A percentile compares a stretch with the other conserved stretches of the same genome.
Evolutionary conservation across 2,329 filamentous ascomycete genomes (phyloP).

Genomic region (Bipolaris bicolor): DNA sequence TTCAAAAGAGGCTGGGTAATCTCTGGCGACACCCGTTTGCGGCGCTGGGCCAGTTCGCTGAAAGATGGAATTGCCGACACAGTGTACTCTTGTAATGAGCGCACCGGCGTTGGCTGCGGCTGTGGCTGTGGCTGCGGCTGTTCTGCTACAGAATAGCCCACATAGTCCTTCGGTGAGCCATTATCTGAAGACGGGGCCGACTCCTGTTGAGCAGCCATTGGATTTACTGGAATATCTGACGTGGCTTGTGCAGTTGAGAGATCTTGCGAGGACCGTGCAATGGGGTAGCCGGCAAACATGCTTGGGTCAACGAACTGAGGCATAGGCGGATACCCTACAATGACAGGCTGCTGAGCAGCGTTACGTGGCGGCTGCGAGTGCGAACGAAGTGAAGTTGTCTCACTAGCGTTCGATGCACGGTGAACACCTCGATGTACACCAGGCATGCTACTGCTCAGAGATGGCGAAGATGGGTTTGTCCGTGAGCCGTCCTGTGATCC

Average conservation of each 20-base stretch:
- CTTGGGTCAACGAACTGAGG: slow-evolving; percentile 42
- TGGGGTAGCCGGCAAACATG: slow-evolving; percentile 41
- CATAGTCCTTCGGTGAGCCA: slow-evolving; percentile 57
- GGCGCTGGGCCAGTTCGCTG: slow-evolving; percentile 51
- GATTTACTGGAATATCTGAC: slow-evolving; percentile 32
- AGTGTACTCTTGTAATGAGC: slow-evolving; percentile 48
- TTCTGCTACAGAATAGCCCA: slow-evolving; percentile 57
- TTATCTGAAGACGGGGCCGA: slow-evolving; percentile 32
- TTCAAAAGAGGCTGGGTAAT: slow-evolving; percentile 48
- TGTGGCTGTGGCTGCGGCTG: slow-evolving; percentile 51
- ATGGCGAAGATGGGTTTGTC: slow-evolving; percentile 58
- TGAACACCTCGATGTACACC: slow-evolving; percentile 52
- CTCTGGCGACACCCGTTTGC: slow-evolving; percentile 53
- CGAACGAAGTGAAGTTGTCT: slow-evolving; percentile 52
- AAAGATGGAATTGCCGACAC: slow-evolving; percentile 46
- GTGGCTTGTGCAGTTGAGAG: slow-evolving; percentile 24
- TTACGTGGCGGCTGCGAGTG: slow-evolving; percentile 58
- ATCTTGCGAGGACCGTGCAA: slow-evolving; percentile 44
- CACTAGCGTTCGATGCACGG: slow-evolving; percentile 53
- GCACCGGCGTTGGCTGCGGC: slow-evolving; percentile 35
- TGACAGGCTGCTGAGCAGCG: slow-evolving; percentile 47
- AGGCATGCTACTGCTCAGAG: slow-evolving; percentile 52
- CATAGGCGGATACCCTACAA: slow-evolving; percentile 50
- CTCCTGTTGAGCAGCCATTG: slow-evolving; percentile 28
- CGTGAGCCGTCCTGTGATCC: slow-evolving; percentile 51